Conservation (phyloP, 2,329 filamentous ascomycete species). For the Botrytis deweyae region DNA sequence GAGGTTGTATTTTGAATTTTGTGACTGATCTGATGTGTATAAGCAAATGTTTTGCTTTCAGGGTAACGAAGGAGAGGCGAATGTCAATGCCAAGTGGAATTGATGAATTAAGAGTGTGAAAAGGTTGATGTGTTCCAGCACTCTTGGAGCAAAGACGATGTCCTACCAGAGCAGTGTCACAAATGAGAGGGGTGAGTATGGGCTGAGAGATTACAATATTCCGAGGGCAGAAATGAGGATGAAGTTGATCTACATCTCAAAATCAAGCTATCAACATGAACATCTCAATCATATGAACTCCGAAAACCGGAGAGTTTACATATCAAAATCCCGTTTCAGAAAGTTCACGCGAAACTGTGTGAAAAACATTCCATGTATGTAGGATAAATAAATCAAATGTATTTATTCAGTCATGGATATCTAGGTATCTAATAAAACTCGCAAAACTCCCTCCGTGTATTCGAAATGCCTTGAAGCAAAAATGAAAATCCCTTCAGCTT, state of each 20-base stretch:
- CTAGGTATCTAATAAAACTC: neutral
- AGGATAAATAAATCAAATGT: neutral
- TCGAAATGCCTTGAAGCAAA: neutral
- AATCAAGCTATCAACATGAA: neutral
- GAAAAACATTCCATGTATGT: neutral
- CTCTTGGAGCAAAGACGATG: neutral
- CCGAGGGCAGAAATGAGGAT: accelerated
- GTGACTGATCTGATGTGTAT: neutral
- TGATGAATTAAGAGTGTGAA: neutral
- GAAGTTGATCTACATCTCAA: neutral
- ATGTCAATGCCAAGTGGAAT: neutral
- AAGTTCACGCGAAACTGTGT: neutral
- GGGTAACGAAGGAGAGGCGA: neutral
- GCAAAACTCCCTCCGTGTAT: neutral
- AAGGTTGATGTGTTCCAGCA: neutral
- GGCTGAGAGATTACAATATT: neutral
- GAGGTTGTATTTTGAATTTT: neutral
- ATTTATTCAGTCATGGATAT: neutral
- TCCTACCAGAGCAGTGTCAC: neutral
- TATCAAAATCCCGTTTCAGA: accelerated
- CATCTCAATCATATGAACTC: neutral
- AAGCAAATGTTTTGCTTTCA: neutral
- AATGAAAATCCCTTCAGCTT: neutral
- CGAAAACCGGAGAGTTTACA: neutral
- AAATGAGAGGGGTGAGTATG: neutral